A percentile compares a stretch with the other conserved stretches of the same genome.
Evolutionary conservation across 1,284 basidiomycete genomes (phyloP).

Genomic region (Quambalaria eucalypti): DNA sequence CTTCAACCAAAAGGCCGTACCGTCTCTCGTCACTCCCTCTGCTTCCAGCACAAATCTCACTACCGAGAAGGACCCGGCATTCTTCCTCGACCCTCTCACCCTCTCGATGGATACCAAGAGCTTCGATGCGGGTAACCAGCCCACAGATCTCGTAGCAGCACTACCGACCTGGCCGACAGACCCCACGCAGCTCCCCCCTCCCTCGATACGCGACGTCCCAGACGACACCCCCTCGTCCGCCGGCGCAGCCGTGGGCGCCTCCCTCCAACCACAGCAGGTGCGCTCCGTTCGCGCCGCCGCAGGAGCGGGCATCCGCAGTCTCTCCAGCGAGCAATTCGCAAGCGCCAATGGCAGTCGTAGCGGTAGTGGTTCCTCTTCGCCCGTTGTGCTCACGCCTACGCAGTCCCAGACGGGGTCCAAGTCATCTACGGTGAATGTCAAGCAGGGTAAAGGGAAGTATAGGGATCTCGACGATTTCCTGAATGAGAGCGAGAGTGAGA

Average conservation of each 20-base stretch:
- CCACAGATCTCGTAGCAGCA: not conserved
- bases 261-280: not conserved
- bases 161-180: not conserved
- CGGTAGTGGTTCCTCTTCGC: not conserved
- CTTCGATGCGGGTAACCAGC: no score
- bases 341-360: not conserved
- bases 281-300: not conserved
- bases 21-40: no score
- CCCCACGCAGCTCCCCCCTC: not conserved
- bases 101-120: no score
- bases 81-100: not conserved
- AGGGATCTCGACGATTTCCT: constrained; percentile 40
- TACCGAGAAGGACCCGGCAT: not conserved
- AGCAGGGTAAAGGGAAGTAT: constrained; percentile 14
- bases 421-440: not conserved
- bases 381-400: not conserved
- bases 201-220: not conserved
- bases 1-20: constrained; percentile 6
- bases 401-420: not conserved
- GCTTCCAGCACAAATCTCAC: no score
- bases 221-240: not conserved
- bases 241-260: not conserved
- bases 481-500: constrained; percentile 2
- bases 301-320: not conserved
- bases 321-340: not conserved